Conservation (phyloP, 495 filamentous ascomycete genomes). For the Cetradonia linearis region DNA sequence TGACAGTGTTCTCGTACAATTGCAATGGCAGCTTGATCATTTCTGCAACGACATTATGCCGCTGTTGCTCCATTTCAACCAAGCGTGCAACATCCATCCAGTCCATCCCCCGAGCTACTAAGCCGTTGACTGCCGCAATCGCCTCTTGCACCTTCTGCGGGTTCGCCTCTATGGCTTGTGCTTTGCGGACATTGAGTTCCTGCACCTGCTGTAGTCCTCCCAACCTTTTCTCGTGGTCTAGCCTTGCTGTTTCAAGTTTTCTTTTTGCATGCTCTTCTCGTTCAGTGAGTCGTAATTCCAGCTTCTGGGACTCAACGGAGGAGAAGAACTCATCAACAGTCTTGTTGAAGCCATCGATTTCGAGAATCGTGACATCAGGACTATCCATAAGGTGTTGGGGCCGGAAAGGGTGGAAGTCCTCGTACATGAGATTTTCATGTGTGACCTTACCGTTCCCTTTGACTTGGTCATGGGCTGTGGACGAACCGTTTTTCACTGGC, state of each 20-base stretch:
- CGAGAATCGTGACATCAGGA: conserved; percentile 50
- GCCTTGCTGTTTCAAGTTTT: conserved; percentile 69
- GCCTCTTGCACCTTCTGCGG: conserved; percentile 81
- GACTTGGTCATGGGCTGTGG: conserved; percentile 22
- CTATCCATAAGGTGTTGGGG: conserved; percentile 72
- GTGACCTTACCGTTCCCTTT: conserved; percentile 29
- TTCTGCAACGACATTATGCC: conserved; percentile 74
- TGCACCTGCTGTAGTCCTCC: conserved; percentile 72
- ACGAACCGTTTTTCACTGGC: conserved; percentile 22
- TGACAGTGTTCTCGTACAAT: conserved; percentile 78
- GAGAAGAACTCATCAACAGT: conserved; percentile 96
- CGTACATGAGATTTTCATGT: conserved; percentile 55
- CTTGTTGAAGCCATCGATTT: conserved; percentile 77
- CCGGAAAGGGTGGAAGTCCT: conserved; percentile 91
- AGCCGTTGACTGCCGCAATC: conserved; percentile 77
- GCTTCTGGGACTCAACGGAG: conserved; percentile 85
- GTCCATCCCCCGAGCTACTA: conserved; percentile 90
- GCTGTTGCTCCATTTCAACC: conserved; percentile 72
- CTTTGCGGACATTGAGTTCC: conserved; percentile 76
- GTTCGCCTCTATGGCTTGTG: conserved; percentile 81
- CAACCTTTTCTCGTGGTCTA: conserved; percentile 74
- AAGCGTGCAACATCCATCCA: conserved; percentile 84
- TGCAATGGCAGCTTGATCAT: conserved; percentile 84
- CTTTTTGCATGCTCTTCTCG: conserved; percentile 68
- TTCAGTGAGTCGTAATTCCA: conserved; percentile 73